phyloP scores from a whole-genome alignment of 257 asterid species.

The Salvia rosmarinus region DNA sequence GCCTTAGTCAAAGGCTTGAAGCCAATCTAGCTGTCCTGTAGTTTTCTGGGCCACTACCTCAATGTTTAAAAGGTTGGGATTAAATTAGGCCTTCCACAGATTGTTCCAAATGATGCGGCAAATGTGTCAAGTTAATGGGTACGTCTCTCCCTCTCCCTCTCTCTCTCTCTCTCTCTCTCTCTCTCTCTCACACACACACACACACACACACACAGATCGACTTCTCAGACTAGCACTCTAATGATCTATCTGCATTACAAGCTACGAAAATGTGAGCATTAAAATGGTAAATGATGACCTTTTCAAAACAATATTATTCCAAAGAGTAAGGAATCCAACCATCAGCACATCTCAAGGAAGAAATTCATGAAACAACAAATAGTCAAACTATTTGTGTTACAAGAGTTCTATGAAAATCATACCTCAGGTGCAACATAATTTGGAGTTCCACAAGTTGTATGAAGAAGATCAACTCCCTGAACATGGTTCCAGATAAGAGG shows the following conservation, averaged over 20 bases:
- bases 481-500: no score
- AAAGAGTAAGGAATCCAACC: neutral
- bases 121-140: neutral
- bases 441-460: constrained; percentile 99
- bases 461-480: constrained; percentile 38
- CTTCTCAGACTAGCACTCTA: neutral
- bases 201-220: neutral
- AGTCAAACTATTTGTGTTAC: neutral
- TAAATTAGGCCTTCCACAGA: neutral
- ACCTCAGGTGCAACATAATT: constrained; percentile 99
- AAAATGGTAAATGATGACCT: neutral
- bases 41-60: no score
- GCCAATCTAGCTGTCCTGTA: neutral
- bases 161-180: neutral
- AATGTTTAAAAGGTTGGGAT: neutral
- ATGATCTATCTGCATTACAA: neutral
- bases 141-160: no score
- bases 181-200: no score
- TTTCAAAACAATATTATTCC: neutral
- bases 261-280: constrained; percentile 1
- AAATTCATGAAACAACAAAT: constrained; percentile 19
- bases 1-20: neutral
- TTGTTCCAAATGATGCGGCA: neutral
- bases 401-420: constrained; percentile 31
- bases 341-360: constrained; percentile 1